Evolutionary conservation across 1,139 yeast genomes (phyloP).

Genomic region (Geotrichum klebahnii): DNA sequence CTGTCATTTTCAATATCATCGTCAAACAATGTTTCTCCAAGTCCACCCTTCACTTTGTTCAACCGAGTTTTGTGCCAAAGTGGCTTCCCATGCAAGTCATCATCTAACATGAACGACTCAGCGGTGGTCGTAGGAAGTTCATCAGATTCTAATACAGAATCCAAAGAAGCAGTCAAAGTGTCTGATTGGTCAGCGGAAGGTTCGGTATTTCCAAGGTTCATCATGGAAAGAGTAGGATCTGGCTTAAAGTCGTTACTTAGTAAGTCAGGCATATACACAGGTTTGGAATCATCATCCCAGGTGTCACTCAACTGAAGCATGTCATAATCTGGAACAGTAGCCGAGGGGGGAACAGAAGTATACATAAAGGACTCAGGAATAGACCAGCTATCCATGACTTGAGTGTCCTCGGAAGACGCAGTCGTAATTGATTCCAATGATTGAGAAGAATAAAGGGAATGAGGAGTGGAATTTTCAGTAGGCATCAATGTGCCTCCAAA

Average conservation of each 20-base stretch:
- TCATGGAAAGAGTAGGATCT: slow-evolving; percentile 12
- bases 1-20: slow-evolving; percentile 2
- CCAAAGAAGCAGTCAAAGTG: too few species aligned
- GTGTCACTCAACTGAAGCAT: not conserved
- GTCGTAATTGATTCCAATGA: too few species aligned
- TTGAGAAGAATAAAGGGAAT: too few species aligned
- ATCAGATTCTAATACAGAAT: not conserved
- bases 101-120: too few species aligned
- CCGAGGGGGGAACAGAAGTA: too few species aligned
- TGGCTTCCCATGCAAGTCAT: too few species aligned
- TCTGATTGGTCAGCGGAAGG: not conserved
- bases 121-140: not conserved
- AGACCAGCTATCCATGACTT: too few species aligned
- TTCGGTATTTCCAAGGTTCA: slow-evolving; percentile 3
- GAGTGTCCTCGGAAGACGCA: too few species aligned
- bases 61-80: slow-evolving; percentile 1
- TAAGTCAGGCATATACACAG: slow-evolving; percentile 9
- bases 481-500: too few species aligned
- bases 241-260: slow-evolving; percentile 13
- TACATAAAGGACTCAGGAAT: too few species aligned
- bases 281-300: slow-evolving; percentile 14
- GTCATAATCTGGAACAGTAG: too few species aligned
- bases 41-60: slow-evolving; percentile 5
- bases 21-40: slow-evolving; percentile 7
- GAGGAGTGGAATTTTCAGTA: too few species aligned